Evolutionary conservation across 2,329 filamentous ascomycete genomes (phyloP).

Genomic region (Aspergillus udagawae): DNA sequence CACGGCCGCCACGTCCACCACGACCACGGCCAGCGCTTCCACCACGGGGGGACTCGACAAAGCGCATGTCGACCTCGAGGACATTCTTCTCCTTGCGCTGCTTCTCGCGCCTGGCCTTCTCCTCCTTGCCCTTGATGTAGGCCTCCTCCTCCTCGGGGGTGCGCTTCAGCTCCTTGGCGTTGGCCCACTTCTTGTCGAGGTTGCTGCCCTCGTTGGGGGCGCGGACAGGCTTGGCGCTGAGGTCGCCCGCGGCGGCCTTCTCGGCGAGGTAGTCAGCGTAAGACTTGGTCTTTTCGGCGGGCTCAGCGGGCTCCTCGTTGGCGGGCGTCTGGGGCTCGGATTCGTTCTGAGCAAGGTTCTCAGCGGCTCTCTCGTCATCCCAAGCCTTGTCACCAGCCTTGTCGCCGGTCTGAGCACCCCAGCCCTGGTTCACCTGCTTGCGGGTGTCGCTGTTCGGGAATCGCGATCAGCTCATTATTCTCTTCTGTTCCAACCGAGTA

Average conservation of each 20-base stretch:
- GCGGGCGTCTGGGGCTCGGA: conserved; percentile 60
- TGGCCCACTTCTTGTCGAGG: conserved; percentile 87
- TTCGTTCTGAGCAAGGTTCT: conserved; percentile 78
- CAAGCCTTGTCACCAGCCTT: conserved; percentile 82
- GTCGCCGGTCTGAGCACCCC: conserved; percentile 77
- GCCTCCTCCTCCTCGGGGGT: conserved; percentile 55
- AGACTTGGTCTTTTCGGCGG: conserved; percentile 84
- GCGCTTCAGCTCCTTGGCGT: conserved; percentile 64
- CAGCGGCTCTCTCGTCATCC: conserved; percentile 87
- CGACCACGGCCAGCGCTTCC: conserved; percentile 25
- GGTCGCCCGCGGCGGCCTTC: conserved; percentile 64
- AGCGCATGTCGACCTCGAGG: conserved; percentile 83
- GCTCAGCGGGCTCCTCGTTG: conserved; percentile 51
- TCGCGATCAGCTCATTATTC: conserved; percentile 20
- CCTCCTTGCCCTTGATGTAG: conserved; percentile 69
- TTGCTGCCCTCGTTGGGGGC: conserved; percentile 90
- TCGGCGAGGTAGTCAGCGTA: conserved; percentile 84
- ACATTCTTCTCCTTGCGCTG: conserved; percentile 89
- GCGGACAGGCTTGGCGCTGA: conserved; percentile 67
- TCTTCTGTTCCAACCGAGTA: conserved; percentile 1
- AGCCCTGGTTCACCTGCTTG: conserved; percentile 68
- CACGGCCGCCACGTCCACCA: conserved; percentile 42
- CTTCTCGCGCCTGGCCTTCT: conserved; percentile 78
- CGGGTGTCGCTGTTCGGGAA: conserved; percentile 34
- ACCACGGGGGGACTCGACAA: conserved; percentile 59